Evolutionary conservation across 2,329 filamentous ascomycete genomes (phyloP).

Genomic region (Xylaria sp.): DNA sequence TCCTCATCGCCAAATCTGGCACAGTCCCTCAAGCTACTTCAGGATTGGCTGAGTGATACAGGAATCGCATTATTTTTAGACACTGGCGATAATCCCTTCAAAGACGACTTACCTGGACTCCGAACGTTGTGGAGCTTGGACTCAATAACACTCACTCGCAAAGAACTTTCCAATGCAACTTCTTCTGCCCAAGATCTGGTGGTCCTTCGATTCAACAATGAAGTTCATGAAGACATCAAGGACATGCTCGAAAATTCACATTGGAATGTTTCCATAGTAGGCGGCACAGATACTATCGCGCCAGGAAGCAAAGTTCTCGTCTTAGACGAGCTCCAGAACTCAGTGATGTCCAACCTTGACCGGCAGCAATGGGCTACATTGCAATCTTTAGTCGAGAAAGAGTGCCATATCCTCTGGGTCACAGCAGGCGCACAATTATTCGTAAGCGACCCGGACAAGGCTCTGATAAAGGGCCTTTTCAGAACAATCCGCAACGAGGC

Average conservation of each 20-base stretch:
- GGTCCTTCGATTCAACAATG: neutral
- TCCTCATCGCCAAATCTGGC: neutral
- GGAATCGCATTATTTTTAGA: neutral
- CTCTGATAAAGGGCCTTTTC: constrained; percentile 1
- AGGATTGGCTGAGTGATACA: neutral
- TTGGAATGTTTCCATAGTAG: neutral
- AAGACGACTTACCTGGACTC: neutral
- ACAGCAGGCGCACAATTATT: constrained; percentile 8
- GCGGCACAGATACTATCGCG: neutral
- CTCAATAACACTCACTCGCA: neutral
- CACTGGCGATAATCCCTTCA: neutral
- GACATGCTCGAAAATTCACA: neutral
- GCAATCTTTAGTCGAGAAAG: neutral
- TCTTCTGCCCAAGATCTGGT: neutral
- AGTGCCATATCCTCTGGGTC: constrained; percentile 21
- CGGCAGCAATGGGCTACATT: constrained; percentile 4
- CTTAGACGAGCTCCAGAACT: neutral
- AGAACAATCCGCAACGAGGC: neutral
- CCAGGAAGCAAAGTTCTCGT: constrained; percentile 1
- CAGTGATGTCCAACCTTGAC: neutral
- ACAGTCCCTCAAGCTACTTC: neutral
- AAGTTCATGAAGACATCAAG: neutral
- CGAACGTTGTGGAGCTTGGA: neutral
- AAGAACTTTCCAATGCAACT: neutral
- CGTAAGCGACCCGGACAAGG: neutral